Base-by-base conservation (phyloP, 2,329 filamentous ascomycete genomes). In the Reticulascus tulasneorum region DNA sequence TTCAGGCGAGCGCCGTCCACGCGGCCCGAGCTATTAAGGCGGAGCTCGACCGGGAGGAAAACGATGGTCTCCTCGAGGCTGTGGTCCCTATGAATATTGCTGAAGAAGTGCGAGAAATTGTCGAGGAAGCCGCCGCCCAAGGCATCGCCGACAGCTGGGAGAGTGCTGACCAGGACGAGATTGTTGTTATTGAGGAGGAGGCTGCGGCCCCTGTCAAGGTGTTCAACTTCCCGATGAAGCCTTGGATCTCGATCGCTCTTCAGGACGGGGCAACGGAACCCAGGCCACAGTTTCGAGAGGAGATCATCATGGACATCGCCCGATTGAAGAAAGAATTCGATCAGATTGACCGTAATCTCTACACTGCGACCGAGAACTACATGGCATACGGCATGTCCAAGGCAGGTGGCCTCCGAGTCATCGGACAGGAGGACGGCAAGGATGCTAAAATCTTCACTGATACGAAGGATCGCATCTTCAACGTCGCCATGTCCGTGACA, bases 301-400 rank as follows among this genome's bases (percentile, higher is more conserved):
- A 91, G 47, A 77, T 83, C 27, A 82, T 95, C 51, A 86, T 95
- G 71, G 88, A 95, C 50, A 93, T 98, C 55, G 91, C 93, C 33
- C 80, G 89, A 39, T 73, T 97, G 46, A 95, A 95, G 73, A 97
- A 97, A 66, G 89, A 95, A 6, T 97, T 97, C 52, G 93, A 98
- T 55, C 93, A 97, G 64, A 83, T 96, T 44, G 93, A 98, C 56
- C 86, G 94, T 47, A 94, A 90, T 45, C 75, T 98, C 21, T 91
- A 91, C 32, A 85, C 90, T 6, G 90, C 91, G 13, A 91, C 88
- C 18, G 82, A 87, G 54, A 84, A 84, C 42, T 95, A 93, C 65
- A 97, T 98, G 62, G 83, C 87, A 6, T 98, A 97, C 53, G 89
- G 88, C 27, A 86, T 95, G 70, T 86, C 86, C 27, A 96, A 94